Evolutionary conservation across 768 basidiomycete species (phyloP).

Genomic region (Rhodotorula kratochvilovae): DNA sequence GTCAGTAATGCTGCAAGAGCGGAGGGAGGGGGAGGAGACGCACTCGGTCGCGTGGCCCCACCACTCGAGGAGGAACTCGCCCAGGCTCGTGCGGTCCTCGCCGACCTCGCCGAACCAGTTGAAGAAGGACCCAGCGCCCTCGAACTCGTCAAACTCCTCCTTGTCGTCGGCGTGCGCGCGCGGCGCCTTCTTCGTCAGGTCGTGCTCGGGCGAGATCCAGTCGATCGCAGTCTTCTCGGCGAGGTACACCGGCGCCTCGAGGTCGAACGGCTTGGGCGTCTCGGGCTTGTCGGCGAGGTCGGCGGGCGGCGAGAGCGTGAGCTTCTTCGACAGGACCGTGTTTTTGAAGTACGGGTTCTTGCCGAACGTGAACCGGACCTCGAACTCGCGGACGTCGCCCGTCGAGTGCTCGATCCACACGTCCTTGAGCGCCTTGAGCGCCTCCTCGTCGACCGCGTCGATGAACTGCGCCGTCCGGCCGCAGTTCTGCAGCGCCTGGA

Average conservation of each 20-base stretch:
- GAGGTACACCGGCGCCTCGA: slow-evolving; percentile 28
- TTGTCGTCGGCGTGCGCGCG: slow-evolving; percentile 6
- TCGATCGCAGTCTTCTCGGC: background rate
- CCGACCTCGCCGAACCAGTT: slow-evolving; percentile 23
- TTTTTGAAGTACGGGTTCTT: slow-evolving; percentile 39
- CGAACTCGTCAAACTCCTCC: slow-evolving; percentile 33
- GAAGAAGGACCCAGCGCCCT: slow-evolving; percentile 34
- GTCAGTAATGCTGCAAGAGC: background rate
- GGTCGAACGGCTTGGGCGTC: slow-evolving; percentile 8
- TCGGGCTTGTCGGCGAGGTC: background rate
- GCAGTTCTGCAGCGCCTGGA: slow-evolving; percentile 19
- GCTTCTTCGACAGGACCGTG: slow-evolving; percentile 8
- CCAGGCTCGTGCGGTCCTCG: slow-evolving; percentile 20
- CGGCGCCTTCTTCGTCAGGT: slow-evolving; percentile 36
- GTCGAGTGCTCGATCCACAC: slow-evolving; percentile 29
- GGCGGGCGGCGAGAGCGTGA: slow-evolving; percentile 27
- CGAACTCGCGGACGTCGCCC: slow-evolving; percentile 27
- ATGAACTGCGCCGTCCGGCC: background rate
- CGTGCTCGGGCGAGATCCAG: slow-evolving; percentile 37
- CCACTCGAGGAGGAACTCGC: slow-evolving; percentile 30
- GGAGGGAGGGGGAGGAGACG: background rate
- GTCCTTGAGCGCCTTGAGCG: slow-evolving; percentile 29
- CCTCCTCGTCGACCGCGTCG: slow-evolving; percentile 33
- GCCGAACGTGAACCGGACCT: slow-evolving; percentile 29
- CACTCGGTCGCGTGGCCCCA: slow-evolving; percentile 32